Evolutionary conservation across 768 basidiomycete species (phyloP).

Genomic region (Auriscalpium microsporum): DNA sequence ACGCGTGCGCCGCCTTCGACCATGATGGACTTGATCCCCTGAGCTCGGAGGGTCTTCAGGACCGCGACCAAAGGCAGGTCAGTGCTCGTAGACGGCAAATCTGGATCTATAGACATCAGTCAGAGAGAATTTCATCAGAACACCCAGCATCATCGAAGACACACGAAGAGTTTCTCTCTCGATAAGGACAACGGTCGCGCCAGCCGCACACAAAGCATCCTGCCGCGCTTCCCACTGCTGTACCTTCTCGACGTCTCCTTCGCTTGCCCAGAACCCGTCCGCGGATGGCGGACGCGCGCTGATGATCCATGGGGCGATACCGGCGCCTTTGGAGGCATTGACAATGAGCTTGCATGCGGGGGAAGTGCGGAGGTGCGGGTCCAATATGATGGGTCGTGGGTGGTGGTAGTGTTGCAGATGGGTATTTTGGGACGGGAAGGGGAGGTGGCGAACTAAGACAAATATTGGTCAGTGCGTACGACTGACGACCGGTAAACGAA

Average conservation of each 20-base stretch:
- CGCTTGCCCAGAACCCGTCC: slow-evolving; percentile 17
- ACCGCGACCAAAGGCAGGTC: slow-evolving; percentile 38
- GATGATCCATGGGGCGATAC: slow-evolving; percentile 69
- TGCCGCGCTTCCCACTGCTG: slow-evolving; percentile 27
- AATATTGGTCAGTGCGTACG: background rate
- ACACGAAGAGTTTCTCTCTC: slow-evolving; percentile 21
- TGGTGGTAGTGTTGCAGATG: slow-evolving; percentile 31
- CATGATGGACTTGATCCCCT: slow-evolving; percentile 75
- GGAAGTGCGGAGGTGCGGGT: slow-evolving; percentile 60
- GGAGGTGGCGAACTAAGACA: slow-evolving; percentile 47
- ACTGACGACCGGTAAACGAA: background rate
- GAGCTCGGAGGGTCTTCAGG: slow-evolving; percentile 41
- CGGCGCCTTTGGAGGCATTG: slow-evolving; percentile 51
- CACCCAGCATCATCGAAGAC: slow-evolving; percentile 22
- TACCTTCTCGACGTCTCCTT: slow-evolving; percentile 9
- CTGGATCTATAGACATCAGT: slow-evolving; percentile 3
- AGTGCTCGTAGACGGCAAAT: slow-evolving; percentile 20
- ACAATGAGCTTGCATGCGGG: slow-evolving; percentile 59
- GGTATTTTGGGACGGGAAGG: slow-evolving; percentile 20
- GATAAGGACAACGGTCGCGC: slow-evolving; percentile 57
- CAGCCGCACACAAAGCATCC: slow-evolving; percentile 46
- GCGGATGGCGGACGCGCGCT: slow-evolving; percentile 27
- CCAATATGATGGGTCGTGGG: slow-evolving; percentile 83
- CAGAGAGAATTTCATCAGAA: background rate
- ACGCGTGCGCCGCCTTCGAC: slow-evolving; percentile 89